phyloP scores from a whole-genome alignment of 2,329 filamentous ascomycete genomes.

The Botryotinia calthae region DNA sequence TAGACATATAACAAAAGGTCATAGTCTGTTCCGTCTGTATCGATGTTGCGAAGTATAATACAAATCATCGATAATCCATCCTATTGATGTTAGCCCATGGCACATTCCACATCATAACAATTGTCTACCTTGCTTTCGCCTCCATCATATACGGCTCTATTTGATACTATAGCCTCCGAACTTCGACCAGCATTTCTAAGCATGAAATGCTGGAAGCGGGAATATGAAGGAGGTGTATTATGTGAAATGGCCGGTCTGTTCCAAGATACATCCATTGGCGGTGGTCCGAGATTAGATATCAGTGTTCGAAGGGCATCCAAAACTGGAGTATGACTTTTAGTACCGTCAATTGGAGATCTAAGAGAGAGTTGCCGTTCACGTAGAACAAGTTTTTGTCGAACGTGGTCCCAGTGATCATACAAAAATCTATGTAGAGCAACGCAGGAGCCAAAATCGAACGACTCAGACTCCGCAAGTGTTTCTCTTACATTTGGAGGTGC shows the following conservation, averaged over 20 bases:
- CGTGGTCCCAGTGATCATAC: constrained; percentile 70
- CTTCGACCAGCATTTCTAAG: constrained; percentile 64
- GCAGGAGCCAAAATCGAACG: constrained; percentile 69
- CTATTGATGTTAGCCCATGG: constrained; percentile 37
- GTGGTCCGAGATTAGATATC: constrained; percentile 64
- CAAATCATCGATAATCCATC: constrained; percentile 68
- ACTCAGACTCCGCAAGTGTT: constrained; percentile 45
- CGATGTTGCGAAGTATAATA: constrained; percentile 65
- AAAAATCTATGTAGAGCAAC: constrained; percentile 66
- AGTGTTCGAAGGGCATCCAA: constrained; percentile 59
- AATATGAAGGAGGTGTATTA: constrained; percentile 63
- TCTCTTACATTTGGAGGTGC: constrained; percentile 51
- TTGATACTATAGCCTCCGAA: constrained; percentile 62
- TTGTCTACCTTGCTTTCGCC: constrained; percentile 61
- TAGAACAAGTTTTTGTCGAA: constrained; percentile 61
- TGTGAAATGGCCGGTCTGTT: constrained; percentile 63
- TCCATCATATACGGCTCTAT: constrained; percentile 66
- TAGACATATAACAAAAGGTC: constrained; percentile 67
- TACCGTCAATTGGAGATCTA: constrained; percentile 53
- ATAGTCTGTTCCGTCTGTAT: constrained; percentile 62
- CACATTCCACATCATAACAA: not conserved
- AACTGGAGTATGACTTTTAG: constrained; percentile 53
- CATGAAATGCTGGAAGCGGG: constrained; percentile 71
- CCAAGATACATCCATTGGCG: constrained; percentile 67
- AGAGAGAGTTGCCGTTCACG: constrained; percentile 57